Conservation (phyloP, 2,329 filamentous ascomycete species). For the Boeremia lycopersici region DNA sequence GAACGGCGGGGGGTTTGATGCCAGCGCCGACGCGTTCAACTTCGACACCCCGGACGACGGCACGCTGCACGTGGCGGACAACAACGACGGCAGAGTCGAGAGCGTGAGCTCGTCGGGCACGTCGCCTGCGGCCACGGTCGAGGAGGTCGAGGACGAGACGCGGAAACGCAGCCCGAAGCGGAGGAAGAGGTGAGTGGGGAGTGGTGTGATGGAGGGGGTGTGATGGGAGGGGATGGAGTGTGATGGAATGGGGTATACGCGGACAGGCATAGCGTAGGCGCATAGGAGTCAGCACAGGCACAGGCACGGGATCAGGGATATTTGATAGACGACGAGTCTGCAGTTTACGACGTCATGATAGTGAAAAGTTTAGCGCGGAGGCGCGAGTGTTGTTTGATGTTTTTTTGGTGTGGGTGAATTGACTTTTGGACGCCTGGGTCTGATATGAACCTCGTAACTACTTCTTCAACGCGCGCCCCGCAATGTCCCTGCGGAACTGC, state of each 20-base stretch:
- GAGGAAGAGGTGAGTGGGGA: conserved; percentile 29
- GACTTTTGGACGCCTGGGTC: too few species aligned
- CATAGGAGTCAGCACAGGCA: neutral
- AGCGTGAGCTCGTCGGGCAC: conserved; percentile 50
- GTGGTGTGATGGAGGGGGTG: neutral
- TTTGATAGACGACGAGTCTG: neutral
- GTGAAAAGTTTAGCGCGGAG: neutral
- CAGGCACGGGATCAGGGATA: neutral
- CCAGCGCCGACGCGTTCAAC: conserved; percentile 10
- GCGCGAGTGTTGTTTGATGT: neutral
- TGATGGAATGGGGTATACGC: neutral
- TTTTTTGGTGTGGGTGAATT: neutral
- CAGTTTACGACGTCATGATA: conserved; percentile 8
- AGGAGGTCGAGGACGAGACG: conserved; percentile 46
- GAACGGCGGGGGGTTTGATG: conserved; percentile 1
- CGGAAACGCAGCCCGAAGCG: conserved; percentile 37
- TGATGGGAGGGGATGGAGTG: too few species aligned
- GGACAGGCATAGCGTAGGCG: conserved; percentile 9
- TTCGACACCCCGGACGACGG: conserved; percentile 15
- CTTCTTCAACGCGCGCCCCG: conserved; percentile 56
- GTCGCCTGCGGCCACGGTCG: conserved; percentile 46
- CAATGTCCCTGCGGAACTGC: conserved; percentile 94
- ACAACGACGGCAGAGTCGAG: conserved; percentile 43
- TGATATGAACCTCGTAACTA: conserved; percentile 15
- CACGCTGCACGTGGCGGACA: conserved; percentile 6